Percentiles rank a stretch among this genome's conserved stretches.
These are phyloP conservation scores for Fusarium papillatum DNA, from an alignment of 2,329 filamentous ascomycete genomes.

Conservation along the genomic window DNA sequence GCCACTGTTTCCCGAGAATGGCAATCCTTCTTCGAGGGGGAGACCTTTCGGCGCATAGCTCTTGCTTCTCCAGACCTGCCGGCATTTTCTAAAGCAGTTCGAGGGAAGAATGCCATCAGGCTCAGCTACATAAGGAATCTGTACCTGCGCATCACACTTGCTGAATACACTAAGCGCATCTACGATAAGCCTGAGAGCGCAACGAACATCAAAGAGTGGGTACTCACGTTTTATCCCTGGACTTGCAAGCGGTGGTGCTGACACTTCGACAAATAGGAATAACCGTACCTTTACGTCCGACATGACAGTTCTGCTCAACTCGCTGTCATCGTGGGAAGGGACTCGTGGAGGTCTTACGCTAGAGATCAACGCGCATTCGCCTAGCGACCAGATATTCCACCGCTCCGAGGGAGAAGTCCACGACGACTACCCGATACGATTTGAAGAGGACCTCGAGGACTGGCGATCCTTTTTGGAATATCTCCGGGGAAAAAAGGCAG, in stretches of 20 bases:
- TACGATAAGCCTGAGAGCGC: constrained; percentile 8
- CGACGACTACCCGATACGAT: constrained; percentile 23
- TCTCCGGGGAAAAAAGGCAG: not conserved
- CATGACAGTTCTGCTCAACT: constrained; percentile 16
- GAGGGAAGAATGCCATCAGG: not conserved
- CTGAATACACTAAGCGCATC: not conserved
- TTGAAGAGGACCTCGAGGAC: constrained; percentile 14
- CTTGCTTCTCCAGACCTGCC: constrained; percentile 8
- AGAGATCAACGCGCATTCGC: constrained; percentile 25
- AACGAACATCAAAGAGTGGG: not conserved
- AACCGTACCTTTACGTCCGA: constrained; percentile 20
- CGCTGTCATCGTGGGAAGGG: constrained; percentile 24
- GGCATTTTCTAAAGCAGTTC: not conserved
- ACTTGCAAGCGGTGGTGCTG: not conserved
- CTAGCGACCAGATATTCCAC: constrained; percentile 19
- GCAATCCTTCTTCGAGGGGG: constrained; percentile 25
- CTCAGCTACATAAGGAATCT: constrained; percentile 16
- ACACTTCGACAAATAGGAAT: constrained; percentile 15
- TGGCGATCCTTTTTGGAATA: not conserved
- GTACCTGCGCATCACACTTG: constrained; percentile 12
- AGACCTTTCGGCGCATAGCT: constrained; percentile 16
- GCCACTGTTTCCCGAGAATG: constrained; percentile 26
- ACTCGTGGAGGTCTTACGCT: constrained; percentile 23
- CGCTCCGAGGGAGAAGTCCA: not conserved
- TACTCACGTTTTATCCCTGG: not conserved